phyloP scores from a whole-genome alignment of 441 rosid genomes.

The Gossypium schwendimanii region DNA sequence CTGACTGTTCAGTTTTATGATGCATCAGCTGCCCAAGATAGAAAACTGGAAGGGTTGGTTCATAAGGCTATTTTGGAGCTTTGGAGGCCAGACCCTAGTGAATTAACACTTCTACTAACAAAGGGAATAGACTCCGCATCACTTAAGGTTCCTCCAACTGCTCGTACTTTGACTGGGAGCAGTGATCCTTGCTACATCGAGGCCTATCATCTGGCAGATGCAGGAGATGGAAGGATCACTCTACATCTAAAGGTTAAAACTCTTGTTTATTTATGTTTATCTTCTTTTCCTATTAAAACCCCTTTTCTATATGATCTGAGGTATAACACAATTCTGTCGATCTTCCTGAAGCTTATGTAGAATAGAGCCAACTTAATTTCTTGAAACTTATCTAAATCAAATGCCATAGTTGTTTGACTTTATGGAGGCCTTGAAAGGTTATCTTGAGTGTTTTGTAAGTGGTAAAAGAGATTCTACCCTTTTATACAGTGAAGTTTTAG shows the following conservation, averaged over 20 bases:
- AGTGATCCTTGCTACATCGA: conserved; percentile 98
- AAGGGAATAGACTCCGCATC: conserved; percentile 71
- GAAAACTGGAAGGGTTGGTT: conserved; percentile 90
- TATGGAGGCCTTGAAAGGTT: neutral
- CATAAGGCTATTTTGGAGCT: conserved; percentile 97
- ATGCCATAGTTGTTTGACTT: neutral
- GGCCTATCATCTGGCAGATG: conserved; percentile 94
- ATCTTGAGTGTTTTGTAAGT: neutral
- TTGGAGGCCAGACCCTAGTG: conserved; percentile 97
- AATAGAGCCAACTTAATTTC: neutral
- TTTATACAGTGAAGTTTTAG: neutral
- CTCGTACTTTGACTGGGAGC: conserved; percentile 78
- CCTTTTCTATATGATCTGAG: neutral
- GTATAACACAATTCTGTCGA: neutral
- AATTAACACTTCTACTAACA: conserved; percentile 67
- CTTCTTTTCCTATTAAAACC: neutral
- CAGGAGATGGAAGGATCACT: conserved; percentile 90
- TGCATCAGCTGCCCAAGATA: conserved; percentile 95
- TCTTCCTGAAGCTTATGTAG: neutral
- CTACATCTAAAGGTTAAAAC: conserved; percentile 75
- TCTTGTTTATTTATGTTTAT: neutral
- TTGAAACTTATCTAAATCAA: neutral
- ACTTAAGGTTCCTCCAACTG: conserved; percentile 77
- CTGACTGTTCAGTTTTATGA: conserved; percentile 96
- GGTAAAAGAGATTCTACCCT: neutral